Evolutionary conservation across 2,329 filamentous ascomycete genomes (phyloP).

Genomic region (Exophiala oligosperma): DNA sequence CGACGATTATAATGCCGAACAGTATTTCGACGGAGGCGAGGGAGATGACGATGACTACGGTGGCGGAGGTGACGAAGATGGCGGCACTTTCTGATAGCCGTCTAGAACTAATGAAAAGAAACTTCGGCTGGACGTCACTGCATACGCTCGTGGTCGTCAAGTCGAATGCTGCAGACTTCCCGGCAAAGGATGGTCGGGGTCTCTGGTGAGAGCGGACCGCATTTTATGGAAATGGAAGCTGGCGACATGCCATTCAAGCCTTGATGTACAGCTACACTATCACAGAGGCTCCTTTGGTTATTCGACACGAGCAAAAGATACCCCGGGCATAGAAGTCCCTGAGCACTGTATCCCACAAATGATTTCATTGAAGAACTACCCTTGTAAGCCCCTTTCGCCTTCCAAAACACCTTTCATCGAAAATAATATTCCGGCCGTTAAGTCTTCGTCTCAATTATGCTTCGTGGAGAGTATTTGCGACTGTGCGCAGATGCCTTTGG

Average conservation of each 20-base stretch:
- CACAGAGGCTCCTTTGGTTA: not conserved
- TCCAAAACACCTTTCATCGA: no score
- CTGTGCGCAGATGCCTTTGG: no score
- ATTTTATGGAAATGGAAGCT: not conserved
- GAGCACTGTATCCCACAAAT: not conserved
- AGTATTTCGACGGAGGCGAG: slow-evolving; percentile 64
- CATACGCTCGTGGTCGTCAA: no score
- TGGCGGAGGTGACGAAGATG: slow-evolving; percentile 51
- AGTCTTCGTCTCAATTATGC: no score
- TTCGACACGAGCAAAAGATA: not conserved
- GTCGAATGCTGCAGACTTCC: no score
- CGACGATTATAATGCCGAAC: slow-evolving; percentile 64
- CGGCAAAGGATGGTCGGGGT: no score
- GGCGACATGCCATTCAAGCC: not conserved
- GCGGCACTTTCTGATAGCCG: slow-evolving; percentile 8
- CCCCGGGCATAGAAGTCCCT: not conserved
- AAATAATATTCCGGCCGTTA: no score
- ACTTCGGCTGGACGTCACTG: not conserved
- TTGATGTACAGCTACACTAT: not conserved
- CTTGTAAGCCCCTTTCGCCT: no score
- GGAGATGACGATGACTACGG: slow-evolving; percentile 55
- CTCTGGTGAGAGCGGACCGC: not conserved
- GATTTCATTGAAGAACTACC: no score
- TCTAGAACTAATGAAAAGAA: not conserved
- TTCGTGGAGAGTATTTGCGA: no score